A percentile compares a stretch with the other conserved stretches of the same genome.
phyloP scores from a whole-genome alignment of 2,329 filamentous ascomycete species.

The Colletotrichum cereale region DNA sequence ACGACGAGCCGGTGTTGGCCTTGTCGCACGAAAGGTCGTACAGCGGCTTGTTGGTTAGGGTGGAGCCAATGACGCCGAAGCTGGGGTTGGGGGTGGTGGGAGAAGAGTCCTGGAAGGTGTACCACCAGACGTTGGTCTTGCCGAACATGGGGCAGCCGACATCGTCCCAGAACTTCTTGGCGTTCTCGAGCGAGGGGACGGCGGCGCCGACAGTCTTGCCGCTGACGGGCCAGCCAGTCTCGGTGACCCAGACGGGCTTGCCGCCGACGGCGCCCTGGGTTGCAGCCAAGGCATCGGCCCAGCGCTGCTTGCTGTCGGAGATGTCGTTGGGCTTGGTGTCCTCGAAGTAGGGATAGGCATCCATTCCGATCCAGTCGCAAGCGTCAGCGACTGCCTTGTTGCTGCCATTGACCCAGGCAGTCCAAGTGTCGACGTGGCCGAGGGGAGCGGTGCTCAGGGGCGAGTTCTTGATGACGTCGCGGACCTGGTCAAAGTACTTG shows the following conservation, averaged over 20 bases:
- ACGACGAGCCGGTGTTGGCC: constrained; percentile 39
- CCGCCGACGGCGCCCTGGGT: constrained; percentile 70
- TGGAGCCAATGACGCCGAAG: constrained; percentile 76
- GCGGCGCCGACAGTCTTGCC: constrained; percentile 73
- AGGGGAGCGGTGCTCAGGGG: constrained; percentile 68
- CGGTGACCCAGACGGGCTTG: constrained; percentile 87
- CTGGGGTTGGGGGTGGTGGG: constrained; percentile 72
- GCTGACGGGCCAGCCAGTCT: constrained; percentile 87
- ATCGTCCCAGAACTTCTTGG: constrained; percentile 83
- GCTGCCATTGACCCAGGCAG: constrained; percentile 78
- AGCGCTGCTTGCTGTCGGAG: constrained; percentile 72
- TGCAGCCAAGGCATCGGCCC: constrained; percentile 73
- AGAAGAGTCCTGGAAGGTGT: constrained; percentile 77
- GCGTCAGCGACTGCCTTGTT: constrained; percentile 78
- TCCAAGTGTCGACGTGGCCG: constrained; percentile 94
- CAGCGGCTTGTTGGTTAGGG: constrained; percentile 66
- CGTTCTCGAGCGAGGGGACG: constrained; percentile 74
- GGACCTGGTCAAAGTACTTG: constrained; percentile 78
- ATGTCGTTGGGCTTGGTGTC: constrained; percentile 75
- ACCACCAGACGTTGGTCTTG: constrained; percentile 79
- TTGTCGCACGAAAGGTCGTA: constrained; percentile 73
- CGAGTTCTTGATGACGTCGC: constrained; percentile 73
- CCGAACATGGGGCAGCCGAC: constrained; percentile 80
- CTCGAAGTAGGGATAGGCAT: constrained; percentile 90
- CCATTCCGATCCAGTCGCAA: constrained; percentile 84